Conservation (phyloP, 768 basidiomycete species). For the Suillus spraguei region DNA sequence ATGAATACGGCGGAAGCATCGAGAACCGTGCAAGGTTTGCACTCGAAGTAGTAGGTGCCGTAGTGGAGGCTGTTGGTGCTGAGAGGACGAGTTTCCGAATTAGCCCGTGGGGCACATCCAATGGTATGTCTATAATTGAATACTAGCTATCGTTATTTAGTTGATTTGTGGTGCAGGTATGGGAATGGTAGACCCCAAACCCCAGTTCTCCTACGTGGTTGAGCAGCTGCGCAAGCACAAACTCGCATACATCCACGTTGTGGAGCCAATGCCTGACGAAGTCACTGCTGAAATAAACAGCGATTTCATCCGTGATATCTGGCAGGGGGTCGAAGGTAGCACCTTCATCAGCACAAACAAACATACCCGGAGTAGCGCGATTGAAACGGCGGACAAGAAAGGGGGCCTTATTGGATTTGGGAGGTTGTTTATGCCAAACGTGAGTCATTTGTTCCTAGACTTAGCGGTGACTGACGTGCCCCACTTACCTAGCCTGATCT, state of each 20-base stretch:
- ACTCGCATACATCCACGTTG: conserved; percentile 55
- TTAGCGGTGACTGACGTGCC: background rate
- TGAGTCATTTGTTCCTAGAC: conserved; percentile 23
- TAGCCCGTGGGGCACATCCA: conserved; percentile 52
- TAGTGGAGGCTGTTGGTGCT: conserved; percentile 53
- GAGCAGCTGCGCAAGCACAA: conserved; percentile 37
- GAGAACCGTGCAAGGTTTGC: conserved; percentile 60
- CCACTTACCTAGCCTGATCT: conserved; percentile 31
- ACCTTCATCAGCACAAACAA: conserved; percentile 47
- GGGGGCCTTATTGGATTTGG: conserved; percentile 40
- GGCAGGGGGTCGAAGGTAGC: conserved; percentile 36
- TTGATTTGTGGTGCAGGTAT: conserved; percentile 39
- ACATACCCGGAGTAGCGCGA: conserved; percentile 42
- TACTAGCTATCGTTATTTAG: conserved; percentile 12
- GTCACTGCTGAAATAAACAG: conserved; percentile 32
- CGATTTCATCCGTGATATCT: conserved; percentile 48
- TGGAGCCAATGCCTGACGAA: conserved; percentile 38
- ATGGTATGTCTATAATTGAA: background rate
- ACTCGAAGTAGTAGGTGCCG: conserved; percentile 54
- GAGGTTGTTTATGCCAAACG: conserved; percentile 40
- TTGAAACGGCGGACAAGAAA: conserved; percentile 37
- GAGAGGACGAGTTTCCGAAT: conserved; percentile 57
- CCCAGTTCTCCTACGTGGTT: conserved; percentile 56
- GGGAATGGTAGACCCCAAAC: conserved; percentile 55
- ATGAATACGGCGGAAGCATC: conserved; percentile 69